Evolutionary conservation across 1,284 basidiomycete genomes (phyloP), one percentile per base, ranked within the genome.

Genomic region (Sanguinoderma infundibulare): DNA sequence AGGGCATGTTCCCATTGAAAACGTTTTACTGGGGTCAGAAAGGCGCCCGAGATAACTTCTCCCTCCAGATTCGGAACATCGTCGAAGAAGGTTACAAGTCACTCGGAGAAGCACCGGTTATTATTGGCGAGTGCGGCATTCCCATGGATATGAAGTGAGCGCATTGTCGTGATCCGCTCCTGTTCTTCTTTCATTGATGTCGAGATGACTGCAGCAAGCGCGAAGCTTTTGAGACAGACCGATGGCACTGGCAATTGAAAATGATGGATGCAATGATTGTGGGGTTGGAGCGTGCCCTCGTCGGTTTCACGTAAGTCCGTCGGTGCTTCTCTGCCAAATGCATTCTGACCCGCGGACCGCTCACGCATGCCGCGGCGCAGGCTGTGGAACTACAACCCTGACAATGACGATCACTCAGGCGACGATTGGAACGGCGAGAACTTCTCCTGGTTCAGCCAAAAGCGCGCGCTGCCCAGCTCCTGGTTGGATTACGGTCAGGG

Each of bases 361-460:
- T 49, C 22, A 20, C 20, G 49, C 49, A 10, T 24, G 4, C 30
- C 4, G n/a, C 8, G 14, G 2, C 35, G n/a, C 66, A 96, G 94
- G 3, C 77, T 98, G 24, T 98, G 96, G 97, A 95, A 94, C 66
- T 98, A 98, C 75, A 98, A 98, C 71, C 93, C 96, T 0, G 80
- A 84, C 56, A 98, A 98, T 75, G 83, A 85, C 40, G 94, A 97
- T 69, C 72, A 77, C 22, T 72, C 78, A 24, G 98, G 97, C 14
- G 96, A 98, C 73, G 82, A 89, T 63, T 98, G 97, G 97, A 98
- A 98, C 72, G 93, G 91, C 49, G 96, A 98, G 75, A 96, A 95
- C 77, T 97, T 98, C 74, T 95, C 94, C 3, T 97, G 94, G 90
- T 97, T 94, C 80, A 92, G 91, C 63, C 78, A 82, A 46, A 77